These are phyloP conservation scores for Simmondsia chinensis DNA, from an alignment of 148 eudicot species.

Conservation along the genomic window DNA sequence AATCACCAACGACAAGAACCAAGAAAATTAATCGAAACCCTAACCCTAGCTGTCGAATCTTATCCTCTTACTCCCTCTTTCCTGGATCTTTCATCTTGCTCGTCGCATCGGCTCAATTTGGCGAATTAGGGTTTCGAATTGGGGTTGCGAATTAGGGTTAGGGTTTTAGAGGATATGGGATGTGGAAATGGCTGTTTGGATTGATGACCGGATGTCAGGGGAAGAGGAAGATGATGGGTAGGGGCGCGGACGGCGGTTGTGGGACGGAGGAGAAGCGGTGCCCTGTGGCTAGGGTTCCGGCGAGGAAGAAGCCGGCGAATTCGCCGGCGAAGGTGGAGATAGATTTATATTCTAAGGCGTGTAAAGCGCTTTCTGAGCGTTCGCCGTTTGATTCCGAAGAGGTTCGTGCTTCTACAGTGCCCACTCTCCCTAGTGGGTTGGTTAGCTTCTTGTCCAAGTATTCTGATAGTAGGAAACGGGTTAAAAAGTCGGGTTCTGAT, in stretches of 20 bases:
- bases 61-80: neutral
- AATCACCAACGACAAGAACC: slow-evolving; percentile 11
- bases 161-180: slow-evolving; percentile 42
- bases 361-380: slow-evolving; percentile 52
- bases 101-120: neutral
- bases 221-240: slow-evolving; percentile 52
- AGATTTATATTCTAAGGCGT: slow-evolving; percentile 68
- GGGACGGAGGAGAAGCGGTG: slow-evolving; percentile 45
- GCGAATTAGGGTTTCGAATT: slow-evolving; percentile 20
- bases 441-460: slow-evolving; percentile 45
- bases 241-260: slow-evolving; percentile 53
- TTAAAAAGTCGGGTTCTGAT: slow-evolving; percentile 51
- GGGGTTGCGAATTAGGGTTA: slow-evolving; percentile 44
- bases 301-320: slow-evolving; percentile 2
- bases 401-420: slow-evolving; percentile 22
- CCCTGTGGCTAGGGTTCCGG: slow-evolving; percentile 23
- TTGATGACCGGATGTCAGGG: slow-evolving; percentile 69
- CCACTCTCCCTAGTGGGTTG: slow-evolving; percentile 55
- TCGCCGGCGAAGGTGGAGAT: slow-evolving; percentile 15
- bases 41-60: slow-evolving; percentile 60
- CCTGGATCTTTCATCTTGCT: neutral
- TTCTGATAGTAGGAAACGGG: slow-evolving; percentile 60
- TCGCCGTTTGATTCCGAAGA: slow-evolving; percentile 81
- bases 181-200: slow-evolving; percentile 28
- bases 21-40: slow-evolving; percentile 42